These are phyloP conservation scores for Coelastrella sp. DNA, from an alignment of 139 green algal species.

Conservation along the genomic window DNA sequence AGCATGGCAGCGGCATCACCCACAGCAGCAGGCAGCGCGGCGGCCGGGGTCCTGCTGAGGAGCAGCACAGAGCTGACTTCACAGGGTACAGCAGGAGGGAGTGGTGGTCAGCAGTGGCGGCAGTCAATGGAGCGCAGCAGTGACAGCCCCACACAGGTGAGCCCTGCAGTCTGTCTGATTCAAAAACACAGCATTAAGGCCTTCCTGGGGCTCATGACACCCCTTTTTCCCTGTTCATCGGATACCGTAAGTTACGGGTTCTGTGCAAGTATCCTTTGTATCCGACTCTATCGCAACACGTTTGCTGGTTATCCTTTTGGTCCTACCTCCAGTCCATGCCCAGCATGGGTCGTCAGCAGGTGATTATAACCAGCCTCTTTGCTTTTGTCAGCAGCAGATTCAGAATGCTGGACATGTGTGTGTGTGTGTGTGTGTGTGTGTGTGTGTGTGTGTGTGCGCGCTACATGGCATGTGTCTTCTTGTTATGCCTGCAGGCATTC, in stretches of 20 bases:
- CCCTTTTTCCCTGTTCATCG: not conserved
- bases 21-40: constrained; percentile 1
- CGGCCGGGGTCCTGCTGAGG: not conserved
- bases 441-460: too few species aligned
- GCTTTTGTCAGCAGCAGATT: too few species aligned
- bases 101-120: constrained; percentile 25
- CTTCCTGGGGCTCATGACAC: not conserved
- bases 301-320: not conserved
- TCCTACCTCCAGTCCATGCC: too few species aligned
- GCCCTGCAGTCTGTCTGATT: not conserved
- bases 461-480: too few species aligned
- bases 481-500: constrained; percentile 7
- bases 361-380: too few species aligned
- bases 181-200: not conserved
- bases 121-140: constrained; percentile 1
- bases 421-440: too few species aligned
- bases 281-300: too few species aligned
- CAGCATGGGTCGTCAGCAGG: too few species aligned
- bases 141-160: constrained; percentile 43
- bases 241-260: not conserved
- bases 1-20: constrained; percentile 10
- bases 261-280: too few species aligned
- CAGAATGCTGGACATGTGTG: too few species aligned
- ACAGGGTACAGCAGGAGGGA: not conserved
- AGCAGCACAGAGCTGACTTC: not conserved